Conservation (phyloP, 208 protist genomes). For the Trypanosomatidae sp. region DNA sequence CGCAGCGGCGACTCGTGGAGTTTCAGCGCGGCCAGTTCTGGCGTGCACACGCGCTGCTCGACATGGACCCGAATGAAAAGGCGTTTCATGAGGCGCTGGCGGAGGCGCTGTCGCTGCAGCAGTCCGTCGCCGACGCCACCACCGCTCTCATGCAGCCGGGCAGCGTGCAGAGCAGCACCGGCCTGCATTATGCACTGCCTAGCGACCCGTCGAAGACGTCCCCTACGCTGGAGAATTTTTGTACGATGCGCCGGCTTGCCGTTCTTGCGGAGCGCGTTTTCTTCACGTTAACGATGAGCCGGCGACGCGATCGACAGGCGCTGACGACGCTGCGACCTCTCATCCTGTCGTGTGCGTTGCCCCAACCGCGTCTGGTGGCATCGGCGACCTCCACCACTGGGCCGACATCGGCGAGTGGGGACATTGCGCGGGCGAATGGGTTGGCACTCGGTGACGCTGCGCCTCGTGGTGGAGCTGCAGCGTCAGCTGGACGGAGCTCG, state of each 20-base stretch:
- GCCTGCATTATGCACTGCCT: conserved; percentile 74
- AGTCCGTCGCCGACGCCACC: conserved; percentile 62
- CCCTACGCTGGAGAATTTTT: conserved; percentile 74
- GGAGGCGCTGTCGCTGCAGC: conserved; percentile 64
- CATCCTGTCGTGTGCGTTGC: conserved; percentile 60
- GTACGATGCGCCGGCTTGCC: conserved; percentile 49
- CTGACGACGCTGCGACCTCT: conserved; percentile 57
- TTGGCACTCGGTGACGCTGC: no score
- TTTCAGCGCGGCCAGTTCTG: conserved; percentile 82
- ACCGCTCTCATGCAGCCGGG: conserved; percentile 83
- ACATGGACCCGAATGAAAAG: conserved; percentile 76
- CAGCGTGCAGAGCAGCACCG: conserved; percentile 77
- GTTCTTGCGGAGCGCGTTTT: conserved; percentile 63
- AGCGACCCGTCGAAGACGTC: conserved; percentile 64
- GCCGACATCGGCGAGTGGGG: neutral
- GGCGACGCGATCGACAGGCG: conserved; percentile 48
- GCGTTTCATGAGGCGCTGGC: conserved; percentile 55
- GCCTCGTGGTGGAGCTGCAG: neutral
- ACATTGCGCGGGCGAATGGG: neutral
- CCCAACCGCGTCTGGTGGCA: conserved; percentile 16
- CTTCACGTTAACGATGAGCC: conserved; percentile 70
- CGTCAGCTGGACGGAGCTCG: neutral
- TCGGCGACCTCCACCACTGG: neutral
- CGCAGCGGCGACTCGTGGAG: conserved; percentile 41
- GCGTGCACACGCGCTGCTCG: conserved; percentile 62